Evolutionary conservation across 2,329 filamentous ascomycete species (phyloP), one percentile per base, ranked within the genome.

Genomic region (Mycogone perniciosa): DNA sequence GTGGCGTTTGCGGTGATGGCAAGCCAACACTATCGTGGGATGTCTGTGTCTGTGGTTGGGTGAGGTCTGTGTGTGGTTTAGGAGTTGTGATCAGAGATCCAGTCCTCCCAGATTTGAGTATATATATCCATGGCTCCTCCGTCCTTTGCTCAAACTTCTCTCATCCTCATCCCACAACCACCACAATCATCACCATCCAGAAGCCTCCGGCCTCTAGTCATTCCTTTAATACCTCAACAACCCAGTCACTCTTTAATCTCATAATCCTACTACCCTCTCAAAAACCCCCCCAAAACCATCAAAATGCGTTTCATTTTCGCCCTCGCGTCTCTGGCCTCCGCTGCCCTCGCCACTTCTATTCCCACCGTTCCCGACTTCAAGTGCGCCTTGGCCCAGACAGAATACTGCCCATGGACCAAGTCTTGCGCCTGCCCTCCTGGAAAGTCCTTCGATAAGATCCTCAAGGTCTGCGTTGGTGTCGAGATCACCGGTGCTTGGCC

Each of bases 351-450:
- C 30, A 58, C 57, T 46, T 54, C 59, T 34, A 54, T 20, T 20
- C 20, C 59, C 27, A 47, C 55, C 37, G 52, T 27, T 58, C 56
- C 42, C 57, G 46, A 49, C 55, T 69, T 67, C 62, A 50, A 51
- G 37, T 70, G 67, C 60, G 67, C 67, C 34, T 51, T 6, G 7
- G 8, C 48, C 9, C 53, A 54, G 57, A 69, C 70, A 67, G 54
- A 46, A 57, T 70, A 70, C 64, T 65, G 62, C 60, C 60, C 63
- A 52, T 70, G 67, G 67, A 64, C 62, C 52, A 64, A 64, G 57
- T 50, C 72, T 31, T 77, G 75, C 62, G 61, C 73, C 11, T 75
- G 74, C 52, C 54, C 67, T 10, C 66, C 71, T 10, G 73, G 71
- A 51, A 65, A 70, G 61, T 60, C 64, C 49, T 68, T 67, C 54